phyloP scores from a whole-genome alignment of 345 rosid species.

The Microthlaspi erraticum region DNA sequence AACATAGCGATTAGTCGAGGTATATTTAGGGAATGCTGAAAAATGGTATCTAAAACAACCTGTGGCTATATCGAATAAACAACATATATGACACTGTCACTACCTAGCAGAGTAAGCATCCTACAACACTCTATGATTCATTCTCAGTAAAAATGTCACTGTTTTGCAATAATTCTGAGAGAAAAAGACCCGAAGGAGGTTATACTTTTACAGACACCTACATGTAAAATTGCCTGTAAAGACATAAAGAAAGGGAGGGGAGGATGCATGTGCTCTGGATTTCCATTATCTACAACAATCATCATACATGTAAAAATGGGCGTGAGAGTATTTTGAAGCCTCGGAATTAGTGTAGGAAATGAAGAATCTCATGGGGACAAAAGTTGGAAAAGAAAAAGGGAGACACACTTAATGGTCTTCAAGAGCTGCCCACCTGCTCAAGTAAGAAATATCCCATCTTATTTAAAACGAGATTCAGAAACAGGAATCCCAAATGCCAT shows the following conservation, averaged over 20 bases:
- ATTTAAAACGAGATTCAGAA: neutral
- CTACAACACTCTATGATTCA: neutral
- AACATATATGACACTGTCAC: neutral
- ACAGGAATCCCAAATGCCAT: constrained; percentile 9
- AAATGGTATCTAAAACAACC: neutral
- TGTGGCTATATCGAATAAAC: constrained; percentile 3
- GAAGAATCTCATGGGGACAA: constrained; percentile 17
- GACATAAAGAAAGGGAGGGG: constrained; percentile 7
- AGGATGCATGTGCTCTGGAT: constrained; percentile 35
- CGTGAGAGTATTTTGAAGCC: constrained; percentile 18
- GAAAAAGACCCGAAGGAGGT: constrained; percentile 9
- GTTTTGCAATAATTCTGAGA: neutral
- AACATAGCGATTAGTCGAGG: constrained; percentile 6
- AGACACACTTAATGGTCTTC: constrained; percentile 39
- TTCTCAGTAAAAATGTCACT: neutral
- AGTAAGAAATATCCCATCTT: constrained; percentile 1
- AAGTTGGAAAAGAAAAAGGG: neutral
- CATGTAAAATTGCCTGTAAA: neutral
- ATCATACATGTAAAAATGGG: constrained; percentile 4
- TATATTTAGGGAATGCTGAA: constrained; percentile 10
- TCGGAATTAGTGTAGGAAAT: constrained; percentile 30
- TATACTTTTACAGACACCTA: constrained; percentile 21
- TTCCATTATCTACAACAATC: constrained; percentile 19
- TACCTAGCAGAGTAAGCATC: neutral
- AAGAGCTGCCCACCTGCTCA: constrained; percentile 24